Evolutionary conservation across 306 rosid genomes (phyloP), one percentile per base, ranked within the genome.

Genomic region (Ziziphus jujuba): DNA sequence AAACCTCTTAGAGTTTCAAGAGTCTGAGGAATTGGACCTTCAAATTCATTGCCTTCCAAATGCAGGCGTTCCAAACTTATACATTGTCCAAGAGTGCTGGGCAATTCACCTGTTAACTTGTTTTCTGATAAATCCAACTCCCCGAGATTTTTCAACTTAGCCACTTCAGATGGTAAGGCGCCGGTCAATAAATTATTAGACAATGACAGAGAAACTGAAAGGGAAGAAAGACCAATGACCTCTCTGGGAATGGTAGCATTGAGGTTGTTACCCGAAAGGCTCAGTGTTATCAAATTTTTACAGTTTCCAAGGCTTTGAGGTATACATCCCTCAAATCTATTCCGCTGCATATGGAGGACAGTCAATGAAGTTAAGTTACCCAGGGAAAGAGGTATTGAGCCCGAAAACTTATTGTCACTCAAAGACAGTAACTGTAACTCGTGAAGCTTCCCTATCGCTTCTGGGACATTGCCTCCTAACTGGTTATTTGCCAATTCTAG

Each of bases 301-400:
- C 74, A 80, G 8, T 77, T 80, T 71, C 72, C 80, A 19, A 83
- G 71, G 61, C 80, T 80, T 3, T 45, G 22, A 20, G 82, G 84
- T 59, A 76, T 80, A n/a, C 49, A 40, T 73, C 87, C 87, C 22
- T 70, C 72, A 20, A 80, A 74, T 10, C 50, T 63, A 61, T 80
- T 83, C 24, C 43, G 71, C 5, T 65, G 57, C 47, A 74, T 25
- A 44, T 23, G 57, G 55, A 80, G 62, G 5, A 5, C 14, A 7
- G 16, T 66, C 63, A 79, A 31, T 33, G 56, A 52, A 57, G 82
- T 66, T 55, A 80, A 70, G 67, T 80, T 83, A 52, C 87, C 87
- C 2, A 80, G 7, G 24, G 84, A 70, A 40, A 56, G 70, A n/a
- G n/a, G n/a, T n/a, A n/a, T n/a, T n/a, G n/a, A n/a, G n/a, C n/a